phyloP scores from a whole-genome alignment of 352 stramenopile species.

The Globisporangium echinulatum region DNA sequence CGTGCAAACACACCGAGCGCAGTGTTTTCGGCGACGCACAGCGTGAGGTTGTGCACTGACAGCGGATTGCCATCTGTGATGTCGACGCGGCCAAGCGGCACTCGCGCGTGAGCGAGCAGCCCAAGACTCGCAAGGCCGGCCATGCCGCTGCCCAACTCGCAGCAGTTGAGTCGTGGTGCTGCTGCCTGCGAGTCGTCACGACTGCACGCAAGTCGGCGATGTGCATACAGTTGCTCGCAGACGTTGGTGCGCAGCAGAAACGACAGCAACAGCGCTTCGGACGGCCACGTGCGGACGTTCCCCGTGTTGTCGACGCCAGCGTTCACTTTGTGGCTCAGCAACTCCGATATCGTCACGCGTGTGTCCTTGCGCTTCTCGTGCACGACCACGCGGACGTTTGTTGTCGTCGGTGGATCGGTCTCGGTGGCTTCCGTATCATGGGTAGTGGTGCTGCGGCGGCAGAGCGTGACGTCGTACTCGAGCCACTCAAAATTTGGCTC shows the following conservation, averaged over 20 bases:
- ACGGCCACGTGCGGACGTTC: slow-evolving; percentile 84
- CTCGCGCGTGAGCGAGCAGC: slow-evolving; percentile 38
- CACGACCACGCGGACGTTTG: slow-evolving; percentile 24
- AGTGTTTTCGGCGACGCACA: slow-evolving; percentile 56
- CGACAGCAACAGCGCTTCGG: slow-evolving; percentile 64
- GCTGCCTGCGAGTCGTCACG: not conserved
- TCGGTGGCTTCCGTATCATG: too few relatives aligned
- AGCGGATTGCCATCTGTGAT: slow-evolving; percentile 75
- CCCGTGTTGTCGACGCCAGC: slow-evolving; percentile 83
- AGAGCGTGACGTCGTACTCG: slow-evolving; percentile 25
- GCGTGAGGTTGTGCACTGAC: slow-evolving; percentile 55
- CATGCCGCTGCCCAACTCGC: slow-evolving; percentile 77
- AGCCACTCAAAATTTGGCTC: slow-evolving; percentile 45
- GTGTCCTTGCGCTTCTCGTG: slow-evolving; percentile 67
- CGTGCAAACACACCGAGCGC: slow-evolving; percentile 14
- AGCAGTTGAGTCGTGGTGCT: slow-evolving; percentile 30
- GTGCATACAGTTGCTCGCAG: slow-evolving; percentile 18
- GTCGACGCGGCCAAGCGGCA: slow-evolving; percentile 36
- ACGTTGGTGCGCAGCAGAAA: slow-evolving; percentile 46
- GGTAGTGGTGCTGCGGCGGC: too few relatives aligned
- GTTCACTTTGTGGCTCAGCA: slow-evolving; percentile 75
- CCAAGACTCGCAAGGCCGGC: slow-evolving; percentile 61
- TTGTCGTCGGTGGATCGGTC: not conserved
- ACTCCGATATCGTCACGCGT: slow-evolving; percentile 45
- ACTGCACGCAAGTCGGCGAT: not conserved